Evolutionary conservation across 352 stramenopile genomes (phyloP).

Genomic region (Elongisporangium prolatum): DNA sequence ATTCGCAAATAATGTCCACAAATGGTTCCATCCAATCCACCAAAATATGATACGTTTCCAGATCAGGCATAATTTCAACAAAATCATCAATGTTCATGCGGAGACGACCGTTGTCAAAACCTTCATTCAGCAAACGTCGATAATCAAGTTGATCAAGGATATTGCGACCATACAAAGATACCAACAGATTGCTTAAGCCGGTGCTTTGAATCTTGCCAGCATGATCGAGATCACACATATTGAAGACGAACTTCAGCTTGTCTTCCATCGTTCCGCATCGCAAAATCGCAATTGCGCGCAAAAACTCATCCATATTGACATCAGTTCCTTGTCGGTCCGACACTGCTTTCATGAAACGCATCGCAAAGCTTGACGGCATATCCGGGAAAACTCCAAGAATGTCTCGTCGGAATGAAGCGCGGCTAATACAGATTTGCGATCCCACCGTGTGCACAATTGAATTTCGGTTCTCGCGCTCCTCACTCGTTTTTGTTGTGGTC

Average conservation of each 20-base stretch:
- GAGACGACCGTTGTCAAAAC: conserved; percentile 76
- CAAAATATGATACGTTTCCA: conserved; percentile 50
- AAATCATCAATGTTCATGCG: conserved; percentile 77
- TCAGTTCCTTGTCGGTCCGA: conserved; percentile 78
- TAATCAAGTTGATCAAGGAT: conserved; percentile 75
- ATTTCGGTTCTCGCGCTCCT: conserved; percentile 29
- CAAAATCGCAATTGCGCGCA: conserved; percentile 75
- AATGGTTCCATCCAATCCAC: conserved; percentile 84
- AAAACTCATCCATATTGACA: conserved; percentile 88
- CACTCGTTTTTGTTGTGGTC: conserved; percentile 32
- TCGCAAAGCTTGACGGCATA: conserved; percentile 86
- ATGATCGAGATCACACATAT: conserved; percentile 88
- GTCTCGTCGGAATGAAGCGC: conserved; percentile 78
- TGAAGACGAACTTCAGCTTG: conserved; percentile 76
- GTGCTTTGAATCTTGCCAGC: conserved; percentile 83
- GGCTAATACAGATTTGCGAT: conserved; percentile 77
- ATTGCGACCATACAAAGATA: conserved; percentile 72
- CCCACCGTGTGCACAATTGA: conserved; percentile 63
- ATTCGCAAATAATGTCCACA: conserved; percentile 84
- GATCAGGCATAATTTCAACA: conserved; percentile 46
- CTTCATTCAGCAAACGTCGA: conserved; percentile 66
- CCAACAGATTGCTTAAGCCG: conserved; percentile 79
- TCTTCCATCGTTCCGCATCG: conserved; percentile 69
- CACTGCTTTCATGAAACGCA: conserved; percentile 87
- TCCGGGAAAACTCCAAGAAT: conserved; percentile 87